Evolutionary conservation across 2,329 filamentous ascomycete species (phyloP).

Genomic region (Alternaria consortialis): DNA sequence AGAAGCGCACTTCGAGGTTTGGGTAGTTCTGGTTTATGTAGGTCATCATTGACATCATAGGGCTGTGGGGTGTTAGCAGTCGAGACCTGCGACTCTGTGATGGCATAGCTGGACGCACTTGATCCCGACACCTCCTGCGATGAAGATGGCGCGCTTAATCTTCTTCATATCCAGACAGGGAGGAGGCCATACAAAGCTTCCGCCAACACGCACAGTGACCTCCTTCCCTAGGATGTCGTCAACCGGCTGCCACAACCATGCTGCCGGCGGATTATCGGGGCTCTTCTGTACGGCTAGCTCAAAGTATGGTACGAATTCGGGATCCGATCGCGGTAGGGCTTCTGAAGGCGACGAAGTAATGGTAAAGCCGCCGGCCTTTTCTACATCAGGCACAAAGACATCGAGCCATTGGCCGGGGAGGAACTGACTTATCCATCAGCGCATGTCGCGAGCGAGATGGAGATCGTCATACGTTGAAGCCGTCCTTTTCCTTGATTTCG

Average conservation of each 20-base stretch:
- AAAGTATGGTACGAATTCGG: constrained; percentile 61
- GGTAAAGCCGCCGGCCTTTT: constrained; percentile 84
- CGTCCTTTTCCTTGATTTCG: constrained; percentile 60
- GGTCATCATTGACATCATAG: constrained; percentile 76
- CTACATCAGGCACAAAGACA: constrained; percentile 73
- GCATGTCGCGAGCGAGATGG: constrained; percentile 36
- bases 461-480: constrained; percentile 58
- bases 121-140: constrained; percentile 84
- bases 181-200: constrained; percentile 82
- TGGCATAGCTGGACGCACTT: constrained; percentile 62
- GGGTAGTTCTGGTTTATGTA: constrained; percentile 61
- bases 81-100: not conserved
- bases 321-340: constrained; percentile 48
- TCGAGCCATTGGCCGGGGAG: constrained; percentile 89
- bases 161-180: constrained; percentile 53
- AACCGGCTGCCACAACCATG: constrained; percentile 73
- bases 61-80: constrained; percentile 55
- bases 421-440: constrained; percentile 61
- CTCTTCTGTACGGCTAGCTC: constrained; percentile 82
- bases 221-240: constrained; percentile 66
- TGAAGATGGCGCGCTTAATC: constrained; percentile 71
- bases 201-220: constrained; percentile 77
- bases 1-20: constrained; percentile 61
- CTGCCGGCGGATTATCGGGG: constrained; percentile 74
- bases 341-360: constrained; percentile 78